Conservation (phyloP, 352 stramenopile species). For the Pythium rhizo-oryzae region DNA sequence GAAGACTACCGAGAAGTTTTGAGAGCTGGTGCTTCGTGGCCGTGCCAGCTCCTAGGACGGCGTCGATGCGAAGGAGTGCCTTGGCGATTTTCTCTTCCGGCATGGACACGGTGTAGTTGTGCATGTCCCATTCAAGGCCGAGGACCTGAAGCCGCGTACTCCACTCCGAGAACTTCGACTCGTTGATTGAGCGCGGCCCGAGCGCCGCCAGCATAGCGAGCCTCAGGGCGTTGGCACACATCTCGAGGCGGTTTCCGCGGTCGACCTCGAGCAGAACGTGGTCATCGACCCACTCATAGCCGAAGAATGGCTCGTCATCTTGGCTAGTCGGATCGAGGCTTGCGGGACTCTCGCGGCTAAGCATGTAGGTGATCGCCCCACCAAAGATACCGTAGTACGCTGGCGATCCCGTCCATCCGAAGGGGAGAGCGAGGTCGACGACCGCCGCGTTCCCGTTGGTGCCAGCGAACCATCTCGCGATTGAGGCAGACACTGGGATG, state of each 20-base stretch:
- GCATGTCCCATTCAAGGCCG: background rate
- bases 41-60: too few species aligned
- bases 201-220: background rate
- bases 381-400: conserved; percentile 17
- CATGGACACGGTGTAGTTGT: background rate
- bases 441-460: too few species aligned
- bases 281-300: conserved; percentile 34
- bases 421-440: too few species aligned
- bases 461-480: too few species aligned
- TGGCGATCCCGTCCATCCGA: conserved; percentile 16
- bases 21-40: too few species aligned
- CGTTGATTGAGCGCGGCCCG: background rate
- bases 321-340: background rate
- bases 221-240: background rate
- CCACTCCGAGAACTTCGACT: conserved; percentile 1
- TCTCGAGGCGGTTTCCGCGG: background rate
- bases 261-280: conserved; percentile 21
- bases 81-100: background rate
- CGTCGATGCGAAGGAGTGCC: too few species aligned
- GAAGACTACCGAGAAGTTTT: too few species aligned
- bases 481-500: too few species aligned
- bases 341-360: background rate
- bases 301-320: background rate
- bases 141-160: background rate
- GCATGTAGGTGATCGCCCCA: conserved; percentile 10